Evolutionary conservation across 139 green algal genomes (phyloP), one percentile per base, ranked within the genome.

Genomic region (Spirogloea muscicola): DNA sequence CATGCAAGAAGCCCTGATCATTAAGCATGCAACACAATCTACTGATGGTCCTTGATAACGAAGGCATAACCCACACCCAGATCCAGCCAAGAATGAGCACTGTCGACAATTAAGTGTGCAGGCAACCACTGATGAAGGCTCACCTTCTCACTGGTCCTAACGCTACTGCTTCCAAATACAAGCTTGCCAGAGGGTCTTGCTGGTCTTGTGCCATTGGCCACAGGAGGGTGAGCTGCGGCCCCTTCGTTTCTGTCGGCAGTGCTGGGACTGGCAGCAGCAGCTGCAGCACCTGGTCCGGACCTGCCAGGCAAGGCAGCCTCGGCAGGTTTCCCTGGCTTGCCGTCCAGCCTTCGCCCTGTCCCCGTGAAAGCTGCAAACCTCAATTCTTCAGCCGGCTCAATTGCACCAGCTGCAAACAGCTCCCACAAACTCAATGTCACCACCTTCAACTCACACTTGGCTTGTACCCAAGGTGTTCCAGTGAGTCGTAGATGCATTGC

Each of bases 311-410:
- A 55, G 21, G 21, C 46, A 21, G 46, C 21, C 46, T 55, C n/a
- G n/a, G 21, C 46, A 21, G 46, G 59, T 7, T 33, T 68, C 25
- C 7, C 31, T 5, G 62, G 62, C 40, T 76, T 79, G 21, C 71
- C 71, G 49, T 79, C 71, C 6, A 79, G 58, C 25, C 71, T 43
- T 39, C 18, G 63, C n/a, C 61, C 71, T 3, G n/a, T 33, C 40
- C 71, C 71, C 7, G 31, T 40, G 39, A 79, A 79, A 29, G 71
- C 60, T 34, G 10, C 3, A 39, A 79, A 79, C 37, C 61, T 69
- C 29, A 60, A 60, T 46, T 76, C 62, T 41, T 79, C n/a, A n/a
- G n/a, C 71, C 25, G 71, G 71, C 16, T 63, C 69, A 3, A 5
- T n/a, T 18, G 59, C n/a, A n/a, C n/a, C 25, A 58, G 10, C 10